phyloP scores from a whole-genome alignment of 306 rosid genomes.

The Quercus gilva region DNA sequence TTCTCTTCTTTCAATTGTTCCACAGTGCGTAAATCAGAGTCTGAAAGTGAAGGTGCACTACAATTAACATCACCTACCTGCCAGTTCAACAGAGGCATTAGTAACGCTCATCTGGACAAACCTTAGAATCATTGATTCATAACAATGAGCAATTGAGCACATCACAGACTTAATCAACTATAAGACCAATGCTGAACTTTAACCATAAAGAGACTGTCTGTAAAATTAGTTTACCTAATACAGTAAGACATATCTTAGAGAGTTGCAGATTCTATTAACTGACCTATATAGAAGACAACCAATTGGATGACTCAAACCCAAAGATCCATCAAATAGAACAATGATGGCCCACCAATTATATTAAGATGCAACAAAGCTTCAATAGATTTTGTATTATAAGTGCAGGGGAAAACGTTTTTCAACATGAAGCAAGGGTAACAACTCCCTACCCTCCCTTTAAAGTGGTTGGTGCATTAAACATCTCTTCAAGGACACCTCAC shows the following conservation, averaged over 20 bases:
- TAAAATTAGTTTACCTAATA: not conserved
- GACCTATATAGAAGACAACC: not conserved
- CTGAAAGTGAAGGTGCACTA: conserved; percentile 10
- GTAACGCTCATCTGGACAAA: not conserved
- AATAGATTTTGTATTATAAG: no score
- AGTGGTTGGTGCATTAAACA: not conserved
- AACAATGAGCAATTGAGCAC: not conserved
- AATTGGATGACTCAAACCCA: not conserved
- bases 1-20: conserved; percentile 68
- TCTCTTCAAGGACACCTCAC: not conserved
- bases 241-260: not conserved
- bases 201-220: not conserved
- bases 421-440: not conserved
- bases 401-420: not conserved
- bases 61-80: conserved; percentile 44
- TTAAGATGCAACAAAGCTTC: not conserved
- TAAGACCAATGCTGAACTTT: not conserved
- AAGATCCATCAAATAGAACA: not conserved
- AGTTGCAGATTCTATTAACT: not conserved
- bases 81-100: conserved; percentile 20
- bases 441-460: not conserved
- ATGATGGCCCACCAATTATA: not conserved
- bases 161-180: not conserved
- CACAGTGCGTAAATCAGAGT: conserved; percentile 24
- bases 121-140: not conserved